These are phyloP conservation scores for Diplodia corticola DNA, from an alignment of 2,329 filamentous ascomycete genomes.

Conservation along the genomic window DNA sequence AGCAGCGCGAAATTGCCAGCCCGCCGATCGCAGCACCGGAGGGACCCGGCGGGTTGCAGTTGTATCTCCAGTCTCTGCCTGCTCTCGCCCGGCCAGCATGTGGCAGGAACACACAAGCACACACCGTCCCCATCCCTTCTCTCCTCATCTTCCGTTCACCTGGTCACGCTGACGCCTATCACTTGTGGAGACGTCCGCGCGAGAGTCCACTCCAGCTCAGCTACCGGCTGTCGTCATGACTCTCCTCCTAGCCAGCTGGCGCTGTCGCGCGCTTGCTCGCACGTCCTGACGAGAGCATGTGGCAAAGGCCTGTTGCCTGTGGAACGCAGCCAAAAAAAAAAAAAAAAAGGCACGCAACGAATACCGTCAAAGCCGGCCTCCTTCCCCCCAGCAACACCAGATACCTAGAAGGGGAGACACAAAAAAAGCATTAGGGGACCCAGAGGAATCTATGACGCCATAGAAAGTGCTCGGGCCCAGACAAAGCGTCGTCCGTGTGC, in stretches of 20 bases:
- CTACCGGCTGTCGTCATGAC: constrained; percentile 7
- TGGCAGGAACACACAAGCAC: too few species aligned
- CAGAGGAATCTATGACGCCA: constrained; percentile 6
- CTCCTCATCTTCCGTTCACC: constrained; percentile 8
- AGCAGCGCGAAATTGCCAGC: not conserved
- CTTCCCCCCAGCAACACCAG: not conserved
- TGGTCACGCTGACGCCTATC: constrained; percentile 16
- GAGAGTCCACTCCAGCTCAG: not conserved
- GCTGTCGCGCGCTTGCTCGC: not conserved
- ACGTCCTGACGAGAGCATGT: not conserved
- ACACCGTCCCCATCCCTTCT: not conserved
- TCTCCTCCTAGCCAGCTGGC: not conserved
- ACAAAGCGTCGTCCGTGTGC: not conserved
- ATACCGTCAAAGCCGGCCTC: too few species aligned
- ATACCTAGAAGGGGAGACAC: not conserved
- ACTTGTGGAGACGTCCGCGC: constrained; percentile 9
- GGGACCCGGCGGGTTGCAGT: not conserved
- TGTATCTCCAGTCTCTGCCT: not conserved
- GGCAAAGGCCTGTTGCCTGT: not conserved
- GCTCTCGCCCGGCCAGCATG: constrained; percentile 1
- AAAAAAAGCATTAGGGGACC: not conserved
- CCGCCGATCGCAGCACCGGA: not conserved
- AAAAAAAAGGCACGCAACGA: not conserved
- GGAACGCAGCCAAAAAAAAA: not conserved
- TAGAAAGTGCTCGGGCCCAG: not conserved